Base-by-base conservation (phyloP, 306 rosid species). In the Ormosia emarginata region DNA sequence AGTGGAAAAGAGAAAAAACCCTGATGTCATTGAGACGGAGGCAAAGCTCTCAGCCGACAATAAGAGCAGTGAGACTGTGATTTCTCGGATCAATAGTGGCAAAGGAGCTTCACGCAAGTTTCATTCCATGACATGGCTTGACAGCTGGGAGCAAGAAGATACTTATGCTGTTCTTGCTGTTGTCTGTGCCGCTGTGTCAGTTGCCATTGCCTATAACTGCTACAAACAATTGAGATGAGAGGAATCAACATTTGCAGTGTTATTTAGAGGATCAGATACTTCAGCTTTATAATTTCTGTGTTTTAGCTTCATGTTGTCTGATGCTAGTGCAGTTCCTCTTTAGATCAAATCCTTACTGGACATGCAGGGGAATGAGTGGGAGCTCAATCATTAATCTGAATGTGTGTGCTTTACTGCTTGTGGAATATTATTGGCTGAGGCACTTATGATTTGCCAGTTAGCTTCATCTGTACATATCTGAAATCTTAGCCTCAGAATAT, bases 101-200 rank as follows among this genome's bases (percentile, higher is more conserved):
- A 93, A 90, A 87, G 90, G 86, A 82, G 81, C 87, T 33, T 70
- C 84, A 0, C 86, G 87, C 63, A 93, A 84, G 82, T 90, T 85
- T 69, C 85, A 86, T 66, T 78, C 95, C 1, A 69, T 86, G 93
- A 95, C 94, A 10, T 93, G 97, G 95, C 86, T 91, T 8, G 94
- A 93, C 67, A 86, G 90, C 83, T 95, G 99, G 99, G 98, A 95
- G 79, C 89, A 84, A 7, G 99, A 95, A 82, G 99, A 95, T 85
- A 90, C 97, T 2, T 88, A 89, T 36, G 98, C 98, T 2, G 95
- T 90, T 65, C 84, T 92, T 43, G 94, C 98, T 39, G 95, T 95
- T 67, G 85, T 82, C 37, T 95, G 97, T 81, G 98, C 98, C 55
- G 97, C 91, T 17, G 90, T 84, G 13, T 93, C 98, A 0, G 98